A percentile compares a stretch with the other conserved stretches of the same genome.
phyloP scores from a whole-genome alignment of 768 basidiomycete species.

The Coprinopsis marcescibilis region DNA sequence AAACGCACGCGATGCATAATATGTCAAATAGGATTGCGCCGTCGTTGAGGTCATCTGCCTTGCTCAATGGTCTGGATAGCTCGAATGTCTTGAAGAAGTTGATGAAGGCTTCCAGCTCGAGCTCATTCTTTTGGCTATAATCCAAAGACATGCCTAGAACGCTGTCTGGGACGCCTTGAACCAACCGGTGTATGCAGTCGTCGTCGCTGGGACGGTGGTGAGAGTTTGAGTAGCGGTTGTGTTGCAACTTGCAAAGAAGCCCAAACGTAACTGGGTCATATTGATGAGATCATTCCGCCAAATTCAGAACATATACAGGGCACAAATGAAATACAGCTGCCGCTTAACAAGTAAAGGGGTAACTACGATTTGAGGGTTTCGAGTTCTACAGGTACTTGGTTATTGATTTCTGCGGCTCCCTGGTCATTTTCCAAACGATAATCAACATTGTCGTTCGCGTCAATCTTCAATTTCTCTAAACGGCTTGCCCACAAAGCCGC shows the following conservation, averaged over 20 bases:
- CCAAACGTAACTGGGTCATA: too few species aligned
- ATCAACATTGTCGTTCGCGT: constrained; percentile 8
- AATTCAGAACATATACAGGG: too few species aligned
- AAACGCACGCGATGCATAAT: constrained; percentile 65
- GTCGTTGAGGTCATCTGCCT: constrained; percentile 71
- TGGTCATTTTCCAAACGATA: neutral
- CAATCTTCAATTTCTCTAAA: constrained; percentile 38
- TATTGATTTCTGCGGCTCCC: too few species aligned
- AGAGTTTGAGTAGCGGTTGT: too few species aligned
- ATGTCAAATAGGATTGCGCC: constrained; percentile 73
- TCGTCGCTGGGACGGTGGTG: neutral
- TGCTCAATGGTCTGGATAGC: constrained; percentile 56
- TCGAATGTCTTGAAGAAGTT: constrained; percentile 74
- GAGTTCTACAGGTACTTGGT: too few species aligned
- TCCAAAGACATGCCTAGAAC: constrained; percentile 27
- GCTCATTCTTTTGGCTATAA: constrained; percentile 32
- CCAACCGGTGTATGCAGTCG: neutral
- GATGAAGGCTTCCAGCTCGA: constrained; percentile 74
- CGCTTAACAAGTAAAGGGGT: too few species aligned
- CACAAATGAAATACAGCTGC: too few species aligned
- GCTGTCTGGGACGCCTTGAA: neutral
- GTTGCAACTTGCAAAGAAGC: too few species aligned
- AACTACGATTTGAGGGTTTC: too few species aligned
- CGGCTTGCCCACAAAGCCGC: constrained; percentile 70
- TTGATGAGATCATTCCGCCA: too few species aligned